phyloP scores from a whole-genome alignment of 2,329 filamentous ascomycete genomes.

The Xylaria sp. region DNA sequence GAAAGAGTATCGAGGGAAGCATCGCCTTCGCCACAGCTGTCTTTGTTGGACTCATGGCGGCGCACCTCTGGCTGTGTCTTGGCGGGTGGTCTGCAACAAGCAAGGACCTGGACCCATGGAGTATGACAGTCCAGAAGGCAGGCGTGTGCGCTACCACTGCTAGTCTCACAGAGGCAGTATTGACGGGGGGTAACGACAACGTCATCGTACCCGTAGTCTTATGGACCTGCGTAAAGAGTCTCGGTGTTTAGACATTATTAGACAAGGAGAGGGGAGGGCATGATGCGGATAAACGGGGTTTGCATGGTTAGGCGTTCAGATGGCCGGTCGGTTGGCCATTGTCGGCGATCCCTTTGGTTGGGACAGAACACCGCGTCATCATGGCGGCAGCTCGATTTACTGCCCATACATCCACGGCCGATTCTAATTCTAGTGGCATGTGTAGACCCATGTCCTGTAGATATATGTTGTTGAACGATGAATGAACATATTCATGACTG shows the following conservation, averaged over 20 bases:
- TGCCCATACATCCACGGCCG: no score
- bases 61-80: slow-evolving; percentile 72
- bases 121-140: slow-evolving; percentile 70
- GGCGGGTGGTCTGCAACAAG: slow-evolving; percentile 79
- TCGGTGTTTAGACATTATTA: slow-evolving; percentile 53
- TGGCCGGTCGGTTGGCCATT: background rate
- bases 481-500: no score
- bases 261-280: slow-evolving; percentile 2
- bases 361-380: background rate
- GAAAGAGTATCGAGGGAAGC: slow-evolving; percentile 90
- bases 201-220: slow-evolving; percentile 92
- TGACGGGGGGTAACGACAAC: slow-evolving; percentile 98
- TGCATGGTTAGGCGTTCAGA: background rate
- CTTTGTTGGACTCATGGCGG: slow-evolving; percentile 69
- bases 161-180: slow-evolving; percentile 89
- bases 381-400: background rate
- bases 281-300: no score
- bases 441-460: no score
- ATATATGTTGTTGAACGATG: no score
- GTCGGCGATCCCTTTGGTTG: background rate
- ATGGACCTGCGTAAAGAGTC: slow-evolving; percentile 86
- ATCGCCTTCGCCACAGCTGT: slow-evolving; percentile 82
- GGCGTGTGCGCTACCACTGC: slow-evolving; percentile 74
- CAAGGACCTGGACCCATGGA: slow-evolving; percentile 63
- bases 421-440: no score